These are phyloP conservation scores for Alternaria rosae DNA, from an alignment of 2,329 filamentous ascomycete species.

Conservation along the genomic window DNA sequence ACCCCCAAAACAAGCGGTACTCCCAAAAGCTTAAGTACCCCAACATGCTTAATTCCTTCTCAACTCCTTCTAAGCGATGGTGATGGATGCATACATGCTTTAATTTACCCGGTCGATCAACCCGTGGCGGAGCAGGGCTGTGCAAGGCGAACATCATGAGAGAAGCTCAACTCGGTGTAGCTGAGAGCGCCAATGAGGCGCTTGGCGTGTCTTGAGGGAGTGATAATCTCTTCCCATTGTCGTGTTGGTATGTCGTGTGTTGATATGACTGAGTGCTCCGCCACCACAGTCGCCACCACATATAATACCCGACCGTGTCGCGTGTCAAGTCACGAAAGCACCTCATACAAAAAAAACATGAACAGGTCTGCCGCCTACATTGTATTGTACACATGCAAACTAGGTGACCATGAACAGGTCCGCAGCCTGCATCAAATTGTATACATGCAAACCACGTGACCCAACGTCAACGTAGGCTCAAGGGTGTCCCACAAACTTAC, in stretches of 20 bases:
- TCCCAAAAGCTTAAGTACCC: neutral
- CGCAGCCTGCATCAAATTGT: neutral
- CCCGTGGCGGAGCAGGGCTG: neutral
- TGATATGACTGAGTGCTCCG: neutral
- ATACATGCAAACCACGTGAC: fast-evolving
- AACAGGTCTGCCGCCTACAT: too few species aligned
- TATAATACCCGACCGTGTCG: neutral
- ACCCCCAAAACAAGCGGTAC: neutral
- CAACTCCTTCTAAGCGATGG: neutral
- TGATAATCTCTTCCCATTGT: too few species aligned
- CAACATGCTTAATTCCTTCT: neutral
- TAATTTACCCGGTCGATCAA: neutral
- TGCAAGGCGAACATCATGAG: neutral
- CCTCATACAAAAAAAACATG: too few species aligned
- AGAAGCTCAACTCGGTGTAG: neutral
- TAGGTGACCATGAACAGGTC: too few species aligned
- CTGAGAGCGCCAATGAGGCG: neutral
- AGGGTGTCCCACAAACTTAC: too few species aligned
- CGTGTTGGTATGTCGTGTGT: too few species aligned
- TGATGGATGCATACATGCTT: too few species aligned
- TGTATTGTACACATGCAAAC: too few species aligned
- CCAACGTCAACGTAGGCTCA: neutral
- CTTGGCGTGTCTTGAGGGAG: neutral
- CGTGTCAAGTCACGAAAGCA: neutral
- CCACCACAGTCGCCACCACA: neutral